Evolutionary conservation across 495 filamentous ascomycete genomes (phyloP), one percentile per base, ranked within the genome.

Genomic region (Xylaria venustula): DNA sequence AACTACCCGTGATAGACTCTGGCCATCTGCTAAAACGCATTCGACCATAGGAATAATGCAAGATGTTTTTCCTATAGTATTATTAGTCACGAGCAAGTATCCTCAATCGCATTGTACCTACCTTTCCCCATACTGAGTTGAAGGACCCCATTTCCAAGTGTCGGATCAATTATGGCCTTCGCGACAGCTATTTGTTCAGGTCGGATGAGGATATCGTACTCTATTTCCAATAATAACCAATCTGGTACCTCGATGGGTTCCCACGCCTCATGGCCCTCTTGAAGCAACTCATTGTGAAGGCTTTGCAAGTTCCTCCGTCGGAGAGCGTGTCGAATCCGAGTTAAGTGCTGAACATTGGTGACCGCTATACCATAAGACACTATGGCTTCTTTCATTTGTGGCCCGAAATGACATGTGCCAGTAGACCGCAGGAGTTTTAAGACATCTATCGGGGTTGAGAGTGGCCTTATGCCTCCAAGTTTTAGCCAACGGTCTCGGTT

Each of bases 181-280:
- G 84, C 83, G 37, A 87, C 83, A 44, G 80, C 73, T 0, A 82
- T 73, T 56, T 87, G 84, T 5, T 75, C 78, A 0, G 61, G 53
- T 0, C 84, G 72, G 40, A 87, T 81, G 2, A 85, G 65, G 1
- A 86, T 62, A 57, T 86, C 75, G 7, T 69, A 62, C 14, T 87
- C 85, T 36, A 87, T 79, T 58, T 87, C 85, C 1, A 87, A 67
- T 11, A 87, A 71, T 0, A 87, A 62, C 81, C 83, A 86, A 52
- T 87, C 85, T 0, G 80, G 73, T 5, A 52, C 40, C 9, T 80
- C 46, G 0, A 67, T 25, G 0, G 82, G 78, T 0, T 70, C 36
- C 85, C 84, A 87, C 54, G 83, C 84, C 5, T 54, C 34, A 63
- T 86, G 84, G 3, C 83, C 82, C 0, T 28, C 11, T 66, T 83